phyloP scores from a whole-genome alignment of 176 grass and related monocot genomes.

The Avena insularis region DNA sequence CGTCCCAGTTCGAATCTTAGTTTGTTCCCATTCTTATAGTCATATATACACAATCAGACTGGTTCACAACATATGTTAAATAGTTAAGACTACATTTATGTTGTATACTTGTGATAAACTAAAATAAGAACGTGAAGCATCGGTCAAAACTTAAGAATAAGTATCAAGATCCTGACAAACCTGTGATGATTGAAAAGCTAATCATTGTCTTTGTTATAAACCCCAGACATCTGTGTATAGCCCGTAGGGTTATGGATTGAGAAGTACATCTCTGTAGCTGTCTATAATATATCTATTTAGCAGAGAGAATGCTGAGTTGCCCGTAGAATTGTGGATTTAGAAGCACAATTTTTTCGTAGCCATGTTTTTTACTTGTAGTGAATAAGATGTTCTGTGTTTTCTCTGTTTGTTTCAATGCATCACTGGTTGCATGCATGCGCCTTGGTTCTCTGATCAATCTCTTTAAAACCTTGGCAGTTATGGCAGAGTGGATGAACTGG shows the following conservation, averaged over 20 bases:
- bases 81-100: neutral
- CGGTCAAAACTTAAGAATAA: constrained; percentile 5
- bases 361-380: constrained; percentile 10
- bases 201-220: neutral
- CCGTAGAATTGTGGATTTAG: constrained; percentile 4
- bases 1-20: constrained; percentile 9
- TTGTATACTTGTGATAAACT: constrained; percentile 3
- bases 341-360: neutral
- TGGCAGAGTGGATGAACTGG: constrained; percentile 89
- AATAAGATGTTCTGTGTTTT: neutral
- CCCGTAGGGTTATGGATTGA: neutral
- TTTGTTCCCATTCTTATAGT: constrained; percentile 9
- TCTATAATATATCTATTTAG: constrained; percentile 21
- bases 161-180: constrained; percentile 11
- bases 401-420: neutral
- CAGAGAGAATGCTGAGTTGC: constrained; percentile 8
- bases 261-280: neutral
- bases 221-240: neutral
- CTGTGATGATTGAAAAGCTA: neutral
- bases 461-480: constrained; percentile 66
- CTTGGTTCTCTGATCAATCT: neutral
- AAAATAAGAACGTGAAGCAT: constrained; percentile 9
- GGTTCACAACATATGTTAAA: neutral
- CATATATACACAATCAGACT: neutral
- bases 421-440: neutral